Conservation (phyloP, 2,329 filamentous ascomycete genomes). For the Aspergillus eucalypticola region DNA sequence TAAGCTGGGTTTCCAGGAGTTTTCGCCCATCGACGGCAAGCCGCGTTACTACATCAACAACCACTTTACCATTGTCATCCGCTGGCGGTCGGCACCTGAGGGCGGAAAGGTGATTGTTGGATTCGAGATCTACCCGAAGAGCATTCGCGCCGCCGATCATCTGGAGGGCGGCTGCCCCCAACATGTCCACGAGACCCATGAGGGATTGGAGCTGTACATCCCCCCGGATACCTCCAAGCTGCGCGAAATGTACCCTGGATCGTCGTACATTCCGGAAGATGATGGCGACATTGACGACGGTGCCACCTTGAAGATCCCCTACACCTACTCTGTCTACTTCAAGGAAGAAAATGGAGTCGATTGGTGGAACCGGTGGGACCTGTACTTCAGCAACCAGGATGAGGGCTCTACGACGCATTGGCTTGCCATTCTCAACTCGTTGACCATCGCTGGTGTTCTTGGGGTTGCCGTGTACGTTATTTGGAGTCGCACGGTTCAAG, state of each 20-base stretch:
- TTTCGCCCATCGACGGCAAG: slow-evolving; percentile 59
- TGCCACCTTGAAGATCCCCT: slow-evolving; percentile 71
- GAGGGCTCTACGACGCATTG: slow-evolving; percentile 81
- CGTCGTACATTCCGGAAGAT: slow-evolving; percentile 60
- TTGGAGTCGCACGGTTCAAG: slow-evolving; percentile 72
- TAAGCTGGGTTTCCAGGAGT: slow-evolving; percentile 78
- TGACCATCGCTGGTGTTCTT: slow-evolving; percentile 77
- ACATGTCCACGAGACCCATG: slow-evolving; percentile 63
- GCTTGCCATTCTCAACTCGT: slow-evolving; percentile 83
- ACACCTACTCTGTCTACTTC: slow-evolving; percentile 89
- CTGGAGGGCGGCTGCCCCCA: slow-evolving; percentile 67
- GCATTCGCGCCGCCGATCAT: slow-evolving; percentile 65
- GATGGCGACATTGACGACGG: slow-evolving; percentile 63
- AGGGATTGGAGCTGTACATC: slow-evolving; percentile 69
- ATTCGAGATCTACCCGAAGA: slow-evolving; percentile 89
- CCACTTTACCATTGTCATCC: slow-evolving; percentile 81
- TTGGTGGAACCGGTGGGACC: slow-evolving; percentile 82
- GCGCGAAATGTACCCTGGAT: slow-evolving; percentile 57
- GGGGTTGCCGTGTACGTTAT: slow-evolving; percentile 81
- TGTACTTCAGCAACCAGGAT: slow-evolving; percentile 86
- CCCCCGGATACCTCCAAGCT: slow-evolving; percentile 61
- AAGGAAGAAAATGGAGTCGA: slow-evolving; percentile 77
- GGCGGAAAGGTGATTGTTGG: slow-evolving; percentile 81
- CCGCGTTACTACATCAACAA: slow-evolving; percentile 78
- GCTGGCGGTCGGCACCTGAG: slow-evolving; percentile 69